Base-by-base conservation (phyloP, 352 stramenopile genomes). In the Phytophthora boehmeriae region DNA sequence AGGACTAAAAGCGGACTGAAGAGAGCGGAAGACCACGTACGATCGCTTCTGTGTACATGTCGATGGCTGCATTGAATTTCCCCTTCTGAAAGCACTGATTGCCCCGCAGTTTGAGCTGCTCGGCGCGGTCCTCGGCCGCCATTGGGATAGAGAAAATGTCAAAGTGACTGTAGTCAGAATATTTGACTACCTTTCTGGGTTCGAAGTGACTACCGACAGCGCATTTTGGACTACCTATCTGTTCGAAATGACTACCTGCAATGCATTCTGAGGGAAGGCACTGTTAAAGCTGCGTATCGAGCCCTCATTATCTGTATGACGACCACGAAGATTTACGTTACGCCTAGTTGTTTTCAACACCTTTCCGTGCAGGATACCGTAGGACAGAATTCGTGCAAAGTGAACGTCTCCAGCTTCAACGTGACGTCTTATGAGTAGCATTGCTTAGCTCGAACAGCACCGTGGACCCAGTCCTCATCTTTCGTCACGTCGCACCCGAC, bases 1-100 rank as follows among this genome's bases (percentile, higher is more conserved):
- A 36, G 8, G 20, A 32, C 20, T 14, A 19, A 14, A 23, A 34
- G n/a, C 13, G 16, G 20, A 34, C 10, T 2, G 42, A 13, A 22
- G 38, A 44, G 19, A 44, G 35, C 35, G 30, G 30, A 36, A 6
- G 34, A 17, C 13, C 14, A 77, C 69, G 60, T 76, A 89, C 86
- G 56, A 94, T 94, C 16, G 86, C 86, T 56, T 92, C 82, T 2
- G 86, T 94, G 66, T 94, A 94, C 79, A 90, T 90, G 72, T 94
- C 86, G 55, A 94, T 88, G 51, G 86, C 86, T 13, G 86, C 83
- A 27, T 64, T 55, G 65, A 84, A 89, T 57, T 94, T 94, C 54
- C 77, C 75, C 66, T 89, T 90, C 50, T 90, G 76, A 61, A 92
- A 94, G 74, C 78, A 92, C 63, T 77, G 66, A 53, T 94, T 94